A percentile compares a stretch with the other conserved stretches of the same genome.
Conservation (phyloP, 345 rosid genomes). For the Kernera saxatilis region DNA sequence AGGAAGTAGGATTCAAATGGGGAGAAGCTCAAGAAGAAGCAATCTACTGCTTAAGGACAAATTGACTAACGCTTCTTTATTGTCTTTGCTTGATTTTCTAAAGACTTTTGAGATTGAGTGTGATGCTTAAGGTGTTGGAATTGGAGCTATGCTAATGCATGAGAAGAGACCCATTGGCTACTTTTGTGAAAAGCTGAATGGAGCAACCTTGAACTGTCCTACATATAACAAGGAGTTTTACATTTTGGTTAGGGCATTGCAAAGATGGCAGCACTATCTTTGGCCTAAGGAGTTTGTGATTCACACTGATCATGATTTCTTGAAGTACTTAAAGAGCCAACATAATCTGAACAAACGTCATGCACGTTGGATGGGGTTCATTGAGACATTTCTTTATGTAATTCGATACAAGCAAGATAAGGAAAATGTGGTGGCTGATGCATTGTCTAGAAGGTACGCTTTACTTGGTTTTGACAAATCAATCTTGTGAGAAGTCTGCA, state of each 20-base stretch:
- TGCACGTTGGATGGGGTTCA: not conserved
- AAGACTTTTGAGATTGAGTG: not conserved
- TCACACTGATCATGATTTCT: not conserved
- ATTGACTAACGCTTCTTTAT: too few species aligned
- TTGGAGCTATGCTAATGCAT: not conserved
- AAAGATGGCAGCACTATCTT: not conserved
- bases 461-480: not conserved
- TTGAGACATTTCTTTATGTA: not conserved
- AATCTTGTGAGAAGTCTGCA: too few species aligned
- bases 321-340: not conserved
- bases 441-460: not conserved
- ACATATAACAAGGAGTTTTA: not conserved
- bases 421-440: not conserved
- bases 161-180: not conserved
- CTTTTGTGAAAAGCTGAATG: not conserved
- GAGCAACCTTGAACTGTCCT: not conserved
- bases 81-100: not conserved
- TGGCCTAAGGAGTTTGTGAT: not conserved
- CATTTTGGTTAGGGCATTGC: not conserved
- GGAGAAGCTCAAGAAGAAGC: too few species aligned
- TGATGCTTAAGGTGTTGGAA: not conserved
- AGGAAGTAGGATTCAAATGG: too few species aligned
- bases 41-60: too few species aligned
- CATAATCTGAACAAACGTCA: not conserved
- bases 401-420: not conserved